Conservation (phyloP, 1,284 basidiomycete species). For the Ustilago esculenta region DNA sequence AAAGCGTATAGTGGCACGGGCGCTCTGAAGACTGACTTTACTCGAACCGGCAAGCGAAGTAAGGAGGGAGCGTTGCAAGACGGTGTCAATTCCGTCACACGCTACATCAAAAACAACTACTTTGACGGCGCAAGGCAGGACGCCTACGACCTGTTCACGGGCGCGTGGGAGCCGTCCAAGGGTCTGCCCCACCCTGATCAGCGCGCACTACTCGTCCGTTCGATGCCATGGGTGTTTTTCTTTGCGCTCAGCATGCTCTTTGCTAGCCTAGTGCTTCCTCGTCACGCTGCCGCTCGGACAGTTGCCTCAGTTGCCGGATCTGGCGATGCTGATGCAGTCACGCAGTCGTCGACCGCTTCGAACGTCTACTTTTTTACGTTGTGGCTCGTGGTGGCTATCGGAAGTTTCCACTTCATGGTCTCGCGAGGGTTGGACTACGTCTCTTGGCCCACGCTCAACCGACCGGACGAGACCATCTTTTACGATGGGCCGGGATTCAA, state of each 20-base stretch:
- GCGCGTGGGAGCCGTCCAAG: constrained; percentile 77
- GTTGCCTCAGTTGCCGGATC: constrained; percentile 10
- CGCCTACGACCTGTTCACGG: constrained; percentile 83
- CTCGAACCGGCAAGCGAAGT: constrained; percentile 83
- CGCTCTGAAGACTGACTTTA: constrained; percentile 96
- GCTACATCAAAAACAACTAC: constrained; percentile 97
- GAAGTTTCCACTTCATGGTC: constrained; percentile 52
- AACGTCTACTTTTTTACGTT: constrained; percentile 44
- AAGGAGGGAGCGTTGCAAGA: constrained; percentile 85
- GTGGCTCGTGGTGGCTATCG: constrained; percentile 47
- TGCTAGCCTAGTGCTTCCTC: constrained; percentile 49
- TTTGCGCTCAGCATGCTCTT: constrained; percentile 81
- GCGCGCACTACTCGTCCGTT: constrained; percentile 80
- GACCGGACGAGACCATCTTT: constrained; percentile 57
- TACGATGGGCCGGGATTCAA: constrained; percentile 65
- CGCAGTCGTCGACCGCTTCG: constrained; percentile 2
- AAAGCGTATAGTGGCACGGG: constrained; percentile 93
- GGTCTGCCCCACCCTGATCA: constrained; percentile 79
- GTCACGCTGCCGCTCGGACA: constrained; percentile 26
- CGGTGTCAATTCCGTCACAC: constrained; percentile 83
- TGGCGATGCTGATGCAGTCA: constrained; percentile 8
- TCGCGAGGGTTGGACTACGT: constrained; percentile 63
- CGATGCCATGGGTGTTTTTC: constrained; percentile 82
- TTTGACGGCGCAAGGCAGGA: constrained; percentile 89
- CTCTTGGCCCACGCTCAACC: constrained; percentile 64